These are phyloP conservation scores for Aspergillus hancockii DNA, from an alignment of 495 filamentous ascomycete genomes.

Conservation along the genomic window DNA sequence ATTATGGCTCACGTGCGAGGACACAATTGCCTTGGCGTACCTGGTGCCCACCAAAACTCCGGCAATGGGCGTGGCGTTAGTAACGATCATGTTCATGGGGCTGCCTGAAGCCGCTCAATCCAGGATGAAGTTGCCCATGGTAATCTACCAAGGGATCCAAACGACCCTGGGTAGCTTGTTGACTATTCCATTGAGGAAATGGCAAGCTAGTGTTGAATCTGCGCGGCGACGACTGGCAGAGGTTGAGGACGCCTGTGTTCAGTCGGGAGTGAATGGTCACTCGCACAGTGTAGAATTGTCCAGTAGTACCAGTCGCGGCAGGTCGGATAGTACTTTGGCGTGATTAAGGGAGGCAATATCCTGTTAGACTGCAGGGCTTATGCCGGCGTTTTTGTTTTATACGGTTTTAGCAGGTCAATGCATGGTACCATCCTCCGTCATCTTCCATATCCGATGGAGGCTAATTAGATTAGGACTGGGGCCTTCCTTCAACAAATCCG, in stretches of 20 bases:
- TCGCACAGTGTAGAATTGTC: neutral
- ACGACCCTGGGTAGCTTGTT: constrained; percentile 28
- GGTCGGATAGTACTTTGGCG: neutral
- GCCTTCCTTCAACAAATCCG: too few relatives aligned
- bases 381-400: too few relatives aligned
- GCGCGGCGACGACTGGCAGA: too few relatives aligned
- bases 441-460: too few relatives aligned
- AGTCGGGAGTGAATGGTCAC: too few relatives aligned
- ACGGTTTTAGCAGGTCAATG: too few relatives aligned
- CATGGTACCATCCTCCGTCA: too few relatives aligned
- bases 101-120: constrained; percentile 22
- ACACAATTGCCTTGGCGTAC: constrained; percentile 37
- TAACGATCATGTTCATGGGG: constrained; percentile 32
- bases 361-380: too few relatives aligned
- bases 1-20: constrained; percentile 37
- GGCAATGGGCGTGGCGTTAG: constrained; percentile 41
- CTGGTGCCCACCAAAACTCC: constrained; percentile 44
- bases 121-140: constrained; percentile 37
- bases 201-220: constrained; percentile 16
- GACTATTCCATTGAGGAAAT: constrained; percentile 31
- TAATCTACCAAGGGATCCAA: constrained; percentile 41
- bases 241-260: too few relatives aligned
- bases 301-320: too few relatives aligned
- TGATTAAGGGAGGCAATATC: neutral
- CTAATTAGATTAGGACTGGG: too few relatives aligned